Percentiles rank a stretch among this genome's conserved stretches.
Evolutionary conservation across 352 stramenopile genomes (phyloP).

Genomic region (Pythium biforme): DNA sequence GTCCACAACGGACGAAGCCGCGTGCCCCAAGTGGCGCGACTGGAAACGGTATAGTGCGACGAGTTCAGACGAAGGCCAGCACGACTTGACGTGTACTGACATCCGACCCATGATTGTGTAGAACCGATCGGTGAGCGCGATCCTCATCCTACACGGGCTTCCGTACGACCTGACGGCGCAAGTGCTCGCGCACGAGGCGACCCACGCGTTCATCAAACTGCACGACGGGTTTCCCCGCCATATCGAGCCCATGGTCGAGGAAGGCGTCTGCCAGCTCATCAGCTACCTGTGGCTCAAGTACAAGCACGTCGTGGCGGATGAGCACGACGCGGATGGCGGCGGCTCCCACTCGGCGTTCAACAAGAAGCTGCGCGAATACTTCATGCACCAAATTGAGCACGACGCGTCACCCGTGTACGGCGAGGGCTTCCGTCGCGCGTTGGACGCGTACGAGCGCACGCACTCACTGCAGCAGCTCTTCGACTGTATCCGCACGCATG

Average conservation of each 20-base stretch:
- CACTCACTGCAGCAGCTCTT: slow-evolving; percentile 70
- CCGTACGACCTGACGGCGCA: slow-evolving; percentile 74
- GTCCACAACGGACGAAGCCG: slow-evolving; percentile 36
- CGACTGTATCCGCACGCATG: slow-evolving; percentile 49
- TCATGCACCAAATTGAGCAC: slow-evolving; percentile 60
- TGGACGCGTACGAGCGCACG: slow-evolving; percentile 60
- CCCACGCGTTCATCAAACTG: slow-evolving; percentile 73
- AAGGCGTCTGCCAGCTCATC: slow-evolving; percentile 77
- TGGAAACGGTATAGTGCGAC: slow-evolving; percentile 42
- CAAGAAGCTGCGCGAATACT: slow-evolving; percentile 53
- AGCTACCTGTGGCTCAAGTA: slow-evolving; percentile 78
- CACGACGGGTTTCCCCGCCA: slow-evolving; percentile 53
- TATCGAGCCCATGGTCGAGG: slow-evolving; percentile 42
- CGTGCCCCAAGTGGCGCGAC: slow-evolving; percentile 40
- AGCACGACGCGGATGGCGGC: slow-evolving; percentile 25
- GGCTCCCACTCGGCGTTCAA: slow-evolving; percentile 29
- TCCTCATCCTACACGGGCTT: slow-evolving; percentile 69
- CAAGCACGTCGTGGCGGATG: slow-evolving; percentile 51
- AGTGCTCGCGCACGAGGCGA: slow-evolving; percentile 72
- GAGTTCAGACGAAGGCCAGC: not conserved
- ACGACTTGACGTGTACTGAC: not conserved
- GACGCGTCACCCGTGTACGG: slow-evolving; percentile 63
- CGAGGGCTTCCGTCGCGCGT: slow-evolving; percentile 60
- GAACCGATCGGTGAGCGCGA: slow-evolving; percentile 67
- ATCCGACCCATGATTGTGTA: slow-evolving; percentile 17